phyloP scores from a whole-genome alignment of 345 rosid species.

The Heritiera fomes region DNA sequence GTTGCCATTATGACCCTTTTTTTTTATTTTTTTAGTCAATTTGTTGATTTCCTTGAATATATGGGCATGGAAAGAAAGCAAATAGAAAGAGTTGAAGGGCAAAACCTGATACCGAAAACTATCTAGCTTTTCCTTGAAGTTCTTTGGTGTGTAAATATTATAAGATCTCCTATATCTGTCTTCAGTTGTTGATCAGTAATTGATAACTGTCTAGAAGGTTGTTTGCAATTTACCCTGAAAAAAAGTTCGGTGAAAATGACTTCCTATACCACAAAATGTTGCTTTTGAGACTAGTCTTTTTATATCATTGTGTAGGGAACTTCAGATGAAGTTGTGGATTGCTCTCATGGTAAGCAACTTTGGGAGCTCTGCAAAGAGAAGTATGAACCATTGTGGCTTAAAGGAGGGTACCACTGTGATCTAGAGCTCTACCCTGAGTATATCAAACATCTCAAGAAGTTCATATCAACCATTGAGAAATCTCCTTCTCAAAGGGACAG shows the following conservation, averaged over 20 bases:
- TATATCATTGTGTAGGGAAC: conserved; percentile 63
- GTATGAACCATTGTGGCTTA: conserved; percentile 91
- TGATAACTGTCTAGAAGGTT: not conserved
- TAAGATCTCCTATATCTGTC: not conserved
- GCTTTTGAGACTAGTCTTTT: not conserved
- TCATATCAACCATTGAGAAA: conserved; percentile 80
- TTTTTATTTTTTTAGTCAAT: not conserved
- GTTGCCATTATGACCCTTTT: not conserved
- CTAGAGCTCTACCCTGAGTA: conserved; percentile 84
- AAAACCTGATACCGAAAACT: not conserved
- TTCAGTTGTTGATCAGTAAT: conserved; percentile 11
- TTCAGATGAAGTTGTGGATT: conserved; percentile 92
- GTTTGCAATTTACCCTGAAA: not conserved
- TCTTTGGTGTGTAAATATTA: not conserved
- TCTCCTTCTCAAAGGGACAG: conserved; percentile 67
- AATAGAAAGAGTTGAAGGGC: not conserved
- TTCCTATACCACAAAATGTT: not conserved
- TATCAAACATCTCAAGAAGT: conserved; percentile 91
- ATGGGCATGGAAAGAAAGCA: not conserved
- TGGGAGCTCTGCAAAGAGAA: conserved; percentile 93
- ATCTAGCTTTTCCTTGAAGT: not conserved
- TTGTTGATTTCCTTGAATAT: not conserved
- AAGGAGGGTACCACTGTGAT: conserved; percentile 94
- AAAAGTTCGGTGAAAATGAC: not conserved
- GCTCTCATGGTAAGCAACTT: conserved; percentile 90